phyloP scores from a whole-genome alignment of 208 protist species.

The Crithidia sp. region DNA sequence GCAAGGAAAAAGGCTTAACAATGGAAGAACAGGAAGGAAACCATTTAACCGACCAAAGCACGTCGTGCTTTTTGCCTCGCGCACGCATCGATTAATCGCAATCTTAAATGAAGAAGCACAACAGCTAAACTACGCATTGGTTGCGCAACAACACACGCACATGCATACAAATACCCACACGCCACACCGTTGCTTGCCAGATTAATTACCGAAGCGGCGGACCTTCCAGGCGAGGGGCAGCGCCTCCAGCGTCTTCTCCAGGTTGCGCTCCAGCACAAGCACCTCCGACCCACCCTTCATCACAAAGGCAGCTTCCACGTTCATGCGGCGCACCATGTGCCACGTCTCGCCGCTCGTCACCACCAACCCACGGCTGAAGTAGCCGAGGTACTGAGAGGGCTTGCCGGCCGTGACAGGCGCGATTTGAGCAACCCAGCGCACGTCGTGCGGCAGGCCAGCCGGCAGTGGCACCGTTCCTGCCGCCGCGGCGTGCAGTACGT shows the following conservation, averaged over 20 bases:
- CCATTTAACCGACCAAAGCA: no score
- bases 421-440: constrained; percentile 44
- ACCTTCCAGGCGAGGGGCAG: constrained; percentile 91
- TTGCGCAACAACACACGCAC: not conserved
- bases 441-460: constrained; percentile 48
- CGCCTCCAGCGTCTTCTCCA: constrained; percentile 79
- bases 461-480: constrained; percentile 25
- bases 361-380: constrained; percentile 79
- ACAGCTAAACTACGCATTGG: no score
- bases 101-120: not conserved
- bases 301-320: constrained; percentile 74
- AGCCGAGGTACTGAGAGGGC: constrained; percentile 40
- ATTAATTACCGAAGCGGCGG: constrained; percentile 89
- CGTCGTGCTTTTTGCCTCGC: no score
- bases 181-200: not conserved
- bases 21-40: no score
- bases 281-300: constrained; percentile 52
- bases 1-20: no score
- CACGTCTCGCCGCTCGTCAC: constrained; percentile 52
- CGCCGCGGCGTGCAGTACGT: constrained; percentile 14
- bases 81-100: no score
- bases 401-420: not conserved
- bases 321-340: constrained; percentile 73
- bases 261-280: constrained; percentile 79
- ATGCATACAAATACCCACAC: constrained; percentile 19